Percentiles rank a stretch among this genome's conserved stretches.
Conservation (phyloP, 345 rosid genomes). For the Odontarrhena argentea region DNA sequence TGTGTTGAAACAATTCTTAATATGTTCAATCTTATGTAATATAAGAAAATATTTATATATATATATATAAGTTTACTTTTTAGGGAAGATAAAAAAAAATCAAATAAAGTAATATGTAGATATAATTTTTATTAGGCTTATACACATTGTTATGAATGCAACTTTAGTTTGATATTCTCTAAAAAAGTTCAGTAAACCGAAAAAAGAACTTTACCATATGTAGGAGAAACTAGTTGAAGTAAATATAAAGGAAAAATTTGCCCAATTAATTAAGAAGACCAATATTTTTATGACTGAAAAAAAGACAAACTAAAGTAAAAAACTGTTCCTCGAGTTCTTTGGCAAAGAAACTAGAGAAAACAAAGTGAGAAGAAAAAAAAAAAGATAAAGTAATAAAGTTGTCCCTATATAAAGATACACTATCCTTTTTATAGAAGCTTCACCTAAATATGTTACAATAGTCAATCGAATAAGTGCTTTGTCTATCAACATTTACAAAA, state of each 20-base stretch:
- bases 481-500: conserved; percentile 27
- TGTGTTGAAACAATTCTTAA: too few species aligned
- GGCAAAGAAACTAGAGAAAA: conserved; percentile 24
- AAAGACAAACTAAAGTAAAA: conserved; percentile 34
- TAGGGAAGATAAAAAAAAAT: not conserved
- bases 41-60: too few species aligned
- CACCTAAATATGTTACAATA: conserved; percentile 42
- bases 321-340: conserved; percentile 25
- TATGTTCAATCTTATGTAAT: too few species aligned
- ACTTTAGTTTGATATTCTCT: conserved; percentile 11
- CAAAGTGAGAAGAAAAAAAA: conserved; percentile 21
- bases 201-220: conserved; percentile 29
- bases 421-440: conserved; percentile 39
- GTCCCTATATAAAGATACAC: conserved; percentile 40
- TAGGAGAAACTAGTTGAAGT: conserved; percentile 33
- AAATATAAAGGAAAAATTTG: conserved; percentile 28
- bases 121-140: not conserved
- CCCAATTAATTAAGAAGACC: not conserved
- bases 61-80: too few species aligned
- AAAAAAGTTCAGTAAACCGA: not conserved
- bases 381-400: conserved; percentile 42
- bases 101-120: not conserved
- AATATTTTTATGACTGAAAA: not conserved
- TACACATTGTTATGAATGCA: conserved; percentile 2
- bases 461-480: conserved; percentile 44